Base-by-base conservation (phyloP, 2,329 filamentous ascomycete genomes). In the Trichoderma koningiopsis region DNA sequence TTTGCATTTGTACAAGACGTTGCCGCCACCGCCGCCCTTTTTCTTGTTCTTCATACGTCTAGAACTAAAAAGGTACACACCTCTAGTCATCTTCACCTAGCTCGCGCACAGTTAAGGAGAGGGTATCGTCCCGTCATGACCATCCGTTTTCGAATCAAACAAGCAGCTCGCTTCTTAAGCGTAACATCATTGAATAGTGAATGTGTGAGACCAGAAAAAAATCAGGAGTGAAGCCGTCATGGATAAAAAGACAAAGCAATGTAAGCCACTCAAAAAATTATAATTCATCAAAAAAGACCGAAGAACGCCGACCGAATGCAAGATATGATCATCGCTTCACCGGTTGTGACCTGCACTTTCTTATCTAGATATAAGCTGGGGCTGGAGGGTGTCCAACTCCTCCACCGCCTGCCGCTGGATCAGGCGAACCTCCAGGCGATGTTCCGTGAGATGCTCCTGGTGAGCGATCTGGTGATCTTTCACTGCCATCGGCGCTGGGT, bases 221-320 rank as follows among this genome's bases (percentile, higher is more conserved):
- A 29, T 13, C 4, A n/a, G 3, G 19, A 22, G 11, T 29, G n/a
- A 24, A 47, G 58, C 19, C 29, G n/a, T 37, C 60, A 37, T 19
- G 33, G 14, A 63, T 37, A 53, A 53, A 62, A 53, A 40, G 16
- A 7, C 60, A 52, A 29, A 27, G 52, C 27, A 57, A 29, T 19
- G 24, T 47, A 53, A 53, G 27, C 13, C 43, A 27, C 13, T n/a
- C 43, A 47, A 47, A 57, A 59, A 43, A 31, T n/a, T 29, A 16
- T 22, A 14, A 27, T 37, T 16, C 29, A 35, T 47, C 58, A 47
- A 62, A 27, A 24, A 56, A 61, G 4, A n/a, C 33, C 56, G 4
- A 58, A 58, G 59, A 67, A 67, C 63, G 63, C 63, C 63, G 63
- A 31, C 43, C 19, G 29, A 67, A 67, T 67, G 63, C 63, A 59